Evolutionary conservation across 1,284 basidiomycete species (phyloP), one percentile per base, ranked within the genome.

Genomic region (Athelia sp.): DNA sequence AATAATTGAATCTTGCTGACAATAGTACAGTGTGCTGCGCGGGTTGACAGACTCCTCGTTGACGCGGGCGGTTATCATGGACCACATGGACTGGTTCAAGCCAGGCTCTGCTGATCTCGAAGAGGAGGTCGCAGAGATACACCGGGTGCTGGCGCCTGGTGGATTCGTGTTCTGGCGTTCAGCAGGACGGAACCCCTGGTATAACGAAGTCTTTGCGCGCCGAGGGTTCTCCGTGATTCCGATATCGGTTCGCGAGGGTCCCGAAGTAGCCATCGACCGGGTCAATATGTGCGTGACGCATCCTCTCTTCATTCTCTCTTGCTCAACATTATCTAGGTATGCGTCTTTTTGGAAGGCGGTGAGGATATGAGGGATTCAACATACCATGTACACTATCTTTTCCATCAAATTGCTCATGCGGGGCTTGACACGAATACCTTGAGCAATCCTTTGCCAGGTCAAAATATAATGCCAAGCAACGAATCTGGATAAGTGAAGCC

Each of bases 21-120:
- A 9, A n/a, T 47, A 40, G 10, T 24, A 18, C 50, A 84, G 81
- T 52, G 82, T 83, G 3, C 68, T 87, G 4, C 70, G 73, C 17
- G 81, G 80, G 21, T 69, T 88, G n/a, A 65, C 71, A 1, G 63
- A 71, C 43, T 69, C 67, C 43, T 78, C 75, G 15, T 67, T 89
- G 34, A 85, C 84, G 29, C 78, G 82, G 38, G 76, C 79, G 10
- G 78, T 92, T 50, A 74, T 89, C 48, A 92, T 93, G 90, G 90
- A 92, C 64, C 84, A 87, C 52, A 75, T 89, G 54, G 87, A 89
- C 59, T 88, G 83, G 87, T 89, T 88, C 62, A 66, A 76, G 26
- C 80, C 79, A 2, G 79, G 78, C 18, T 73, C 79, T 3, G 62
- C 68, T 50, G 83, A 82, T 48, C 76, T 79, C 15, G 78, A 84